These are phyloP conservation scores for Rhodotorula sp. DNA, from an alignment of 1,284 basidiomycete species.

Conservation along the genomic window DNA sequence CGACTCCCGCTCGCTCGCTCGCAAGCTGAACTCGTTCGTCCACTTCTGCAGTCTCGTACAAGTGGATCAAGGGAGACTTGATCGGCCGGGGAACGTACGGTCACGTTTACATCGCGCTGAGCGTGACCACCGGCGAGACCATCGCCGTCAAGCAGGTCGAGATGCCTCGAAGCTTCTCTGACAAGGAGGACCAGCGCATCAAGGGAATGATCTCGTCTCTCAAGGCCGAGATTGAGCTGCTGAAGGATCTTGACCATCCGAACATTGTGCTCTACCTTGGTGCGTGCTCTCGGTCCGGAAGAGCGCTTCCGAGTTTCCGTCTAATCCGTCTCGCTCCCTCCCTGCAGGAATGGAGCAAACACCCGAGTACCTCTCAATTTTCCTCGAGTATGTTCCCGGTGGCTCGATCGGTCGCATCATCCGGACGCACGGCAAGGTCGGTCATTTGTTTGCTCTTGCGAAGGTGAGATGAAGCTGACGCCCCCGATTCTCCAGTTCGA, in stretches of 20 bases:
- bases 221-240: slow-evolving; percentile 88
- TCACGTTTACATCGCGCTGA: slow-evolving; percentile 91
- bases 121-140: slow-evolving; percentile 98
- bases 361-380: slow-evolving; percentile 88
- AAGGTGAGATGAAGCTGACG: too few relatives aligned
- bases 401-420: slow-evolving; percentile 92
- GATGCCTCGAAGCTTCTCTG: slow-evolving; percentile 82
- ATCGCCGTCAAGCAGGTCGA: slow-evolving; percentile 99
- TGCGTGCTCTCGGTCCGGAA: slow-evolving; percentile 22
- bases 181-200: slow-evolving; percentile 84
- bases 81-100: slow-evolving; percentile 98
- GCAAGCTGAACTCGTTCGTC: neutral
- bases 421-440: slow-evolving; percentile 71
- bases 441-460: neutral
- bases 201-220: slow-evolving; percentile 83
- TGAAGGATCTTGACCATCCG: slow-evolving; percentile 95
- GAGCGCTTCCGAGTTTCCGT: neutral
- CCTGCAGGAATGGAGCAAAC: slow-evolving; percentile 77
- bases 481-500: slow-evolving; percentile 63
- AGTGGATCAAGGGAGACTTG: slow-evolving; percentile 96
- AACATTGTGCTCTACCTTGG: slow-evolving; percentile 97
- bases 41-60: slow-evolving; percentile 73
- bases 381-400: slow-evolving; percentile 97
- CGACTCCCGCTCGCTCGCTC: too few relatives aligned
- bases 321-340: neutral